Evolutionary conservation across 139 green algal species (phyloP).

Genomic region (Eudorina sp.): DNA sequence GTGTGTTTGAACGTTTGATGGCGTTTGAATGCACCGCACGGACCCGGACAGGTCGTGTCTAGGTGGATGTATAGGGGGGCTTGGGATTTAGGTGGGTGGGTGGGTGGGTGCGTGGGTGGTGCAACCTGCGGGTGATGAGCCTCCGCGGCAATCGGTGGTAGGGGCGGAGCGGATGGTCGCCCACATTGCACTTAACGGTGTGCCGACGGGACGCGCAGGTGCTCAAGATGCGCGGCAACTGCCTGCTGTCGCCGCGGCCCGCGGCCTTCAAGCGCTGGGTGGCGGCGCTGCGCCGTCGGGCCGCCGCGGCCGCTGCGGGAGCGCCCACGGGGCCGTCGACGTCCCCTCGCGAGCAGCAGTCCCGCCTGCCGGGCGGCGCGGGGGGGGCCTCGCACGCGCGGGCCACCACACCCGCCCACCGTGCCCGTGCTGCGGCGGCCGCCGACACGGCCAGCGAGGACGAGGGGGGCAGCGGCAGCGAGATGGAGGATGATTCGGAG

Average conservation of each 20-base stretch:
- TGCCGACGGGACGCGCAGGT: too few relatives aligned
- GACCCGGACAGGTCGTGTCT: too few relatives aligned
- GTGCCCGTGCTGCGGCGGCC: not conserved
- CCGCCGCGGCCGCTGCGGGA: not conserved
- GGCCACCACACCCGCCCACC: not conserved
- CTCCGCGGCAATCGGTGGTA: too few relatives aligned
- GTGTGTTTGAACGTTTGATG: too few relatives aligned
- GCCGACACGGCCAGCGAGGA: not conserved
- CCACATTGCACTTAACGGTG: too few relatives aligned
- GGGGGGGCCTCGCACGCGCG: not conserved
- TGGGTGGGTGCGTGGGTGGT: too few relatives aligned
- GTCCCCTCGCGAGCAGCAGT: not conserved
- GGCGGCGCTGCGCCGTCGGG: not conserved
- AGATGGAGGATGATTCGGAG: not conserved
- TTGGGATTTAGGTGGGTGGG: too few relatives aligned
- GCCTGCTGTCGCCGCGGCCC: not conserved
- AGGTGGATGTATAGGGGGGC: too few relatives aligned
- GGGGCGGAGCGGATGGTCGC: too few relatives aligned
- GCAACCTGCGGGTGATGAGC: too few relatives aligned
- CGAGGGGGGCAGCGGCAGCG: not conserved
- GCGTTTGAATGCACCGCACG: too few relatives aligned
- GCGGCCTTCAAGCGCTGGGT: constrained; percentile 30
- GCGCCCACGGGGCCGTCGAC: too few relatives aligned
- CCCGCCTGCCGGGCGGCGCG: not conserved
- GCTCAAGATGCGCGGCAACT: constrained; percentile 39